Base-by-base conservation (phyloP, 2,329 filamentous ascomycete genomes). In the Ploettnerulaceae sp. region DNA sequence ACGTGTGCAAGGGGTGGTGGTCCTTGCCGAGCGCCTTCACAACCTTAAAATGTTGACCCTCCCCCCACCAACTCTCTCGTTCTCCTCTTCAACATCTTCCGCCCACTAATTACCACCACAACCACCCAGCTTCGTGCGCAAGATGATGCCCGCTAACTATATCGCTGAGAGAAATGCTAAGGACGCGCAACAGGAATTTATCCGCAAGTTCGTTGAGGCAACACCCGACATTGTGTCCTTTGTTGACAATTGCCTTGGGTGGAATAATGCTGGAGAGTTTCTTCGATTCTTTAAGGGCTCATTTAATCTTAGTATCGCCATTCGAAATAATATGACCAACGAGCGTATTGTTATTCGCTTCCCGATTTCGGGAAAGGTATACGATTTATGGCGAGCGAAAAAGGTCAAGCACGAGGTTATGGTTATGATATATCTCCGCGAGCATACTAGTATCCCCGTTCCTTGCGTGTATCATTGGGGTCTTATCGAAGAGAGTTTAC, bases 211-310 rank as follows among this genome's bases (percentile, higher is more conserved):
- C 20, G 33, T 45, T 39, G 34, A 45, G 25, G 33, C 32, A 38
- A 39, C 28, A 32, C 34, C 18, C 25, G 32, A 48, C 5, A 42
- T 48, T 29, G 37, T 43, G 32, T 35, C 31, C 3, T 48, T 48
- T 48, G 45, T 48, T 41, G 38, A 42, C 17, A 42, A 32, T 48
- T 14, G 31, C 45, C 45, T 42, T 35, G 31, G 33, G 31, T 35
- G 37, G 33, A 42, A 31, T 32, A 25, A 37, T 31, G 31, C 45
- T 21, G 37, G 45, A 48, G 38, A 48, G 38, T 48, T 42, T 25
- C 15, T 48, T 48, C 20, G 15, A 18, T 50, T 29, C 42, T 39
- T 43, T 9, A 50, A 47, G 24, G 43, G 48, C 18, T 51, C 48
- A 22, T 51, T 47, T 17, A 51, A 47, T 31, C 33, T 44, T 24